These are phyloP conservation scores for Brassica hybrid DNA, from an alignment of 441 rosid species.

Conservation along the genomic window DNA sequence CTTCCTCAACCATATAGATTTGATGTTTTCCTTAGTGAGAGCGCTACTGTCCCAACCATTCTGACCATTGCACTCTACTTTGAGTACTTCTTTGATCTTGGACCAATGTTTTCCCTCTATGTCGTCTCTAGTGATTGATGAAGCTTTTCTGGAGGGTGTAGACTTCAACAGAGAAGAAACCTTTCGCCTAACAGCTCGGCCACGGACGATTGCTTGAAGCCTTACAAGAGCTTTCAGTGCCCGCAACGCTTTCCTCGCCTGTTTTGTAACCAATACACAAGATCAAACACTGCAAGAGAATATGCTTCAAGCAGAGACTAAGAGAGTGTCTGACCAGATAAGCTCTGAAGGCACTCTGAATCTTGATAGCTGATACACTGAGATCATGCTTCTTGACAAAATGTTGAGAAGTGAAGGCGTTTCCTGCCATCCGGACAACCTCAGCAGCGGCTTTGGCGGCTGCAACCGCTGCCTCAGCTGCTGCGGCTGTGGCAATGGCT, in stretches of 20 bases:
- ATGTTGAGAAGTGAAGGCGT: conserved; percentile 46
- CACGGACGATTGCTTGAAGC: conserved; percentile 93
- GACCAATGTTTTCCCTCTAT: too few species aligned
- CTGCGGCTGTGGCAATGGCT: conserved; percentile 89
- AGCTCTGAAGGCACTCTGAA: conserved; percentile 79
- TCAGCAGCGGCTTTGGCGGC: conserved; percentile 90
- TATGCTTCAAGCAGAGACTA: not conserved
- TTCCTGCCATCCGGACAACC: conserved; percentile 66
- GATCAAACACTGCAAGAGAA: conserved; percentile 24
- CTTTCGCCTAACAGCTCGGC: conserved; percentile 50
- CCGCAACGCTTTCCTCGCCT: conserved; percentile 94
- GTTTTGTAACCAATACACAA: conserved; percentile 19
- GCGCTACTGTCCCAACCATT: too few species aligned
- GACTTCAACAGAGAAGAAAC: too few species aligned
- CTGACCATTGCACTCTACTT: too few species aligned
- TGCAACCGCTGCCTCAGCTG: conserved; percentile 88
- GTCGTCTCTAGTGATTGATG: too few species aligned
- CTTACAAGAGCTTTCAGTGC: conserved; percentile 85
- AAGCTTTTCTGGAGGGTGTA: too few species aligned
- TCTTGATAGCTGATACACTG: conserved; percentile 64
- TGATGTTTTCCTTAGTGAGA: too few species aligned
- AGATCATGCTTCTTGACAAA: conserved; percentile 39
- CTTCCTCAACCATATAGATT: too few species aligned
- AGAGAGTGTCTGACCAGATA: conserved; percentile 66
- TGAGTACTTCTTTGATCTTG: too few species aligned